Percentiles rank a stretch among this genome's conserved stretches.
Conservation (phyloP, 495 filamentous ascomycete species). For the Tuber indicum region DNA sequence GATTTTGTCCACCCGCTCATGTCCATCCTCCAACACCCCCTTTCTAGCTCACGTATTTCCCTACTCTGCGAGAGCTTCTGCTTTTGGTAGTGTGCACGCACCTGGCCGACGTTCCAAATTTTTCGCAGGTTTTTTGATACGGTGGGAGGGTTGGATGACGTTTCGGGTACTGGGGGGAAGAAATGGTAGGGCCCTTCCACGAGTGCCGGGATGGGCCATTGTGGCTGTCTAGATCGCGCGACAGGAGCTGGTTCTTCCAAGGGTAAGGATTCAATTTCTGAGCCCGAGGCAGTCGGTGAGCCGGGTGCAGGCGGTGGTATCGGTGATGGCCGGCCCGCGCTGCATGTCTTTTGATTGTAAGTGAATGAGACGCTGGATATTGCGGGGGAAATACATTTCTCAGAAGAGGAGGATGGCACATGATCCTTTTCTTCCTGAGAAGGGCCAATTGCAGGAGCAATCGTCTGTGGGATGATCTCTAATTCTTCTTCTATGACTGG, state of each 20-base stretch:
- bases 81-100: constrained; percentile 29
- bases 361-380: constrained; percentile 21
- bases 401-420: not conserved
- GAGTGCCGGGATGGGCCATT: constrained; percentile 24
- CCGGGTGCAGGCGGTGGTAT: not conserved
- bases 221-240: not conserved
- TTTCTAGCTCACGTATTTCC: constrained; percentile 30
- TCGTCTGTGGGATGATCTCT: not conserved
- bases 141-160: constrained; percentile 25
- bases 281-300: not conserved
- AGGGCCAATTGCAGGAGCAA: not conserved
- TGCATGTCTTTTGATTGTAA: constrained; percentile 21
- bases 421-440: not conserved
- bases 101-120: constrained; percentile 23
- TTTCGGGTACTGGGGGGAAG: constrained; percentile 24
- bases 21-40: constrained; percentile 36
- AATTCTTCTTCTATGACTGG: not conserved
- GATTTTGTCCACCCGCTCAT: constrained; percentile 26
- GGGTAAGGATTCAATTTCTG: not conserved
- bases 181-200: constrained; percentile 23
- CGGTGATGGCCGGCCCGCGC: not conserved
- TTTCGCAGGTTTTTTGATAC: constrained; percentile 21
- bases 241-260: not conserved
- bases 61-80: constrained; percentile 27
- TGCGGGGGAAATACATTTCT: constrained; percentile 9